Conservation (phyloP, 2,329 filamentous ascomycete genomes). For the Trichoderma brevicompactum region DNA sequence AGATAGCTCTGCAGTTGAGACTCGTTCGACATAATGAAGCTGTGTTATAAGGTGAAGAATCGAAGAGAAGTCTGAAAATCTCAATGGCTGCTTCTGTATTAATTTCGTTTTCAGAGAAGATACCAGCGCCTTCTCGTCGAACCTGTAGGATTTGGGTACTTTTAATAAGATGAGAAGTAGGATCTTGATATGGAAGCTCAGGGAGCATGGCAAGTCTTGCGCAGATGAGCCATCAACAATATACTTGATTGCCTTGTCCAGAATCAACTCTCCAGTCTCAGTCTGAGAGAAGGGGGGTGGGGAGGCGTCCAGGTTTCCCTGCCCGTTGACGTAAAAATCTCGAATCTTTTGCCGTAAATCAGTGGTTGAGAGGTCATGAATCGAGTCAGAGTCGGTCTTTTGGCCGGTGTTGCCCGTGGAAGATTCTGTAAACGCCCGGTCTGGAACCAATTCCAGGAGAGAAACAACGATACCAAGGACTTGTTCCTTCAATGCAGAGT, state of each 20-base stretch:
- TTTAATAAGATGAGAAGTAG: constrained; percentile 63
- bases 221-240: constrained; percentile 53
- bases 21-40: constrained; percentile 58
- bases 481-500: constrained; percentile 39
- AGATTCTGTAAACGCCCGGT: constrained; percentile 59
- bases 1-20: constrained; percentile 58
- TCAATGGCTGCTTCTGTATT: constrained; percentile 43
- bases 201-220: constrained; percentile 49
- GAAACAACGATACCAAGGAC: constrained; percentile 57
- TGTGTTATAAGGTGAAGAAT: constrained; percentile 62
- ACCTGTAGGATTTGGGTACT: constrained; percentile 47
- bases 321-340: constrained; percentile 70
- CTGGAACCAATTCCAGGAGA: constrained; percentile 67
- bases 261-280: constrained; percentile 63
- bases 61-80: constrained; percentile 62
- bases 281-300: constrained; percentile 62
- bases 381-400: constrained; percentile 27
- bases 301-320: constrained; percentile 68
- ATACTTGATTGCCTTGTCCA: constrained; percentile 62
- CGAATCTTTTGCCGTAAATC: constrained; percentile 65
- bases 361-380: constrained; percentile 37
- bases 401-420: constrained; percentile 27
- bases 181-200: constrained; percentile 63
- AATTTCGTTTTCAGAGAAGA: constrained; percentile 57
- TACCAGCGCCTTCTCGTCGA: constrained; percentile 54